Conservation (phyloP, 257 asterid species). For the Solanum gandarillasii region DNA sequence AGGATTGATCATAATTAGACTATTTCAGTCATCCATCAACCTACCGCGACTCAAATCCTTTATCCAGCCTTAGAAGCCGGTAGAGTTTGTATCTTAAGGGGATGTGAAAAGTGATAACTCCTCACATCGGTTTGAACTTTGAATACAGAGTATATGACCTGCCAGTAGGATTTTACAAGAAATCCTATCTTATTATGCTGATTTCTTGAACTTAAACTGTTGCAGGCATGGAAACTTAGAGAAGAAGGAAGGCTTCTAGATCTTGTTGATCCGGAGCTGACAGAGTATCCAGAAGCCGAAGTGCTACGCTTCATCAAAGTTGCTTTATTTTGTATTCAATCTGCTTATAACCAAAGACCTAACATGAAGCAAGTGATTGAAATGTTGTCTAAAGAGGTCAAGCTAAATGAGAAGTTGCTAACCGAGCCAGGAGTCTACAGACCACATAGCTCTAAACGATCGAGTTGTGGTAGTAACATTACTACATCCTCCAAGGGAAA, state of each 20-base stretch:
- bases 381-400: conserved; percentile 56
- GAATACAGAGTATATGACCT: background rate
- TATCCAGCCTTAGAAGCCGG: background rate
- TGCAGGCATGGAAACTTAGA: conserved; percentile 73
- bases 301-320: conserved; percentile 44
- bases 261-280: conserved; percentile 54
- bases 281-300: conserved; percentile 35
- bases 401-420: conserved; percentile 41
- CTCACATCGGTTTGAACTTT: background rate
- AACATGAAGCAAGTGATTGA: conserved; percentile 69
- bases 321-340: conserved; percentile 69
- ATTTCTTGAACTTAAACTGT: background rate
- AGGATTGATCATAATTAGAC: background rate
- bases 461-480: conserved; percentile 12
- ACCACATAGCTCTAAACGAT: conserved; percentile 14
- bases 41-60: background rate
- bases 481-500: conserved; percentile 17
- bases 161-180: background rate
- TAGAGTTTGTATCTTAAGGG: background rate
- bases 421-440: conserved; percentile 52
- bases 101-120: background rate
- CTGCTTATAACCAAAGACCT: conserved; percentile 59
- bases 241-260: conserved; percentile 46
- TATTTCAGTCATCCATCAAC: background rate
- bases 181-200: background rate